phyloP scores from a whole-genome alignment of 2,329 filamentous ascomycete species.

The Keithomyces neogunnii region DNA sequence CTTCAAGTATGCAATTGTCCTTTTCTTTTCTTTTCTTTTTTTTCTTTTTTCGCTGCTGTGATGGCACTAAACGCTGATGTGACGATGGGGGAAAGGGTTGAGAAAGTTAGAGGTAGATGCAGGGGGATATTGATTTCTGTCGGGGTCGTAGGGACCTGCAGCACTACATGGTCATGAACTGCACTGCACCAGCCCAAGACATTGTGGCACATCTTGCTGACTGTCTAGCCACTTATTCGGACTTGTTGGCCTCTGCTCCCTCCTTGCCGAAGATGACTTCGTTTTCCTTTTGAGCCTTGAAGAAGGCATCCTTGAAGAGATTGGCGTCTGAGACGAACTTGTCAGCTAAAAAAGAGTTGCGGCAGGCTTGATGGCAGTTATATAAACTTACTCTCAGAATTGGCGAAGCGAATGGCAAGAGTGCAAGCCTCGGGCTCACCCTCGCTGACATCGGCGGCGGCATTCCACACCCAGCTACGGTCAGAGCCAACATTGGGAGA shows the following conservation, averaged over 20 bases:
- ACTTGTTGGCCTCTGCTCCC: conserved; percentile 9
- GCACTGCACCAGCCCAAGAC: not conserved
- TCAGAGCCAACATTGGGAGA: conserved; percentile 96
- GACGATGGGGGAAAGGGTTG: conserved; percentile 6
- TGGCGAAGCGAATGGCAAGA: conserved; percentile 93
- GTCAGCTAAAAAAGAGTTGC: no score
- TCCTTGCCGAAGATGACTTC: conserved; percentile 67
- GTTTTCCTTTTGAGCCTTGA: conserved; percentile 95
- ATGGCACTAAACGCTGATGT: conserved; percentile 12
- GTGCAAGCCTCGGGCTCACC: conserved; percentile 95
- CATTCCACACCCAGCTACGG: conserved; percentile 99
- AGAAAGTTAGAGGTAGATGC: conserved; percentile 5
- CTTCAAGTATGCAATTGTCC: not conserved
- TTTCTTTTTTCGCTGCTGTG: conserved; percentile 5
- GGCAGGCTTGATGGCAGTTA: not conserved
- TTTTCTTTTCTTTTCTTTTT: no score
- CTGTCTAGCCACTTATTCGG: conserved; percentile 4
- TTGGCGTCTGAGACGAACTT: conserved; percentile 64
- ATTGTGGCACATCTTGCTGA: not conserved
- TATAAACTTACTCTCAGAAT: conserved; percentile 75
- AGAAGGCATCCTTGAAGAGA: conserved; percentile 93
- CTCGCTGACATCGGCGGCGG: conserved; percentile 94
- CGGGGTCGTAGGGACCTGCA: conserved; percentile 1
- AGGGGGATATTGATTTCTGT: not conserved
- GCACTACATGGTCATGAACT: conserved; percentile 4